These are phyloP conservation scores for Kluyveromyces lactis DNA, from an alignment of 805 yeast genomes.

Conservation along the genomic window DNA sequence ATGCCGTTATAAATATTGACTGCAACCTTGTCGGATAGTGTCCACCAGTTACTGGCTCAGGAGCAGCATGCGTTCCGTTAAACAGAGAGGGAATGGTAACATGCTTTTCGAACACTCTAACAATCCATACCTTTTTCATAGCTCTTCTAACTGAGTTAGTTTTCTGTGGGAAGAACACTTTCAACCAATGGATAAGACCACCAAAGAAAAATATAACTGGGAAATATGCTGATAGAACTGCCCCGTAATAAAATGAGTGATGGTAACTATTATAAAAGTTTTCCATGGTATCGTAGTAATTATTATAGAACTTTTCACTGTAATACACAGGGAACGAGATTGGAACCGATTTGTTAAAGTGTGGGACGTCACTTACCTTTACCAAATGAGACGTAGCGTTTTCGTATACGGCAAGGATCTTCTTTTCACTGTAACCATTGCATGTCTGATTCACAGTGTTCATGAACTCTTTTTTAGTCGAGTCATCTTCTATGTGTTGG, in stretches of 20 bases:
- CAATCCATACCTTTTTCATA: constrained; percentile 7
- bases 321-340: constrained; percentile 13
- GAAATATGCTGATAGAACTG: constrained; percentile 43
- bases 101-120: constrained; percentile 12
- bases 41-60: constrained; percentile 7
- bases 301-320: constrained; percentile 1
- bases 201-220: constrained; percentile 35
- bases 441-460: constrained; percentile 10
- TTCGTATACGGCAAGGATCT: constrained; percentile 9
- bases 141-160: constrained; percentile 26
- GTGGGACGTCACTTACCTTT: constrained; percentile 20
- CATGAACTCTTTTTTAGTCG: background rate
- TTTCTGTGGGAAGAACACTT: constrained; percentile 33
- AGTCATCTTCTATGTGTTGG: constrained; percentile 1
- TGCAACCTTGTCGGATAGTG: constrained; percentile 17
- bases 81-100: constrained; percentile 15
- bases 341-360: constrained; percentile 27
- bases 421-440: constrained; percentile 26
- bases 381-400: constrained; percentile 24
- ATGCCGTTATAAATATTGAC: constrained; percentile 13
- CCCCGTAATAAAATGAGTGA: constrained; percentile 39
- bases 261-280: constrained; percentile 31
- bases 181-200: constrained; percentile 35
- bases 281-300: constrained; percentile 19
- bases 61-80: constrained; percentile 8